These are phyloP conservation scores for Geotrichum phurueaensis DNA, from an alignment of 1,139 yeast genomes.

Conservation along the genomic window DNA sequence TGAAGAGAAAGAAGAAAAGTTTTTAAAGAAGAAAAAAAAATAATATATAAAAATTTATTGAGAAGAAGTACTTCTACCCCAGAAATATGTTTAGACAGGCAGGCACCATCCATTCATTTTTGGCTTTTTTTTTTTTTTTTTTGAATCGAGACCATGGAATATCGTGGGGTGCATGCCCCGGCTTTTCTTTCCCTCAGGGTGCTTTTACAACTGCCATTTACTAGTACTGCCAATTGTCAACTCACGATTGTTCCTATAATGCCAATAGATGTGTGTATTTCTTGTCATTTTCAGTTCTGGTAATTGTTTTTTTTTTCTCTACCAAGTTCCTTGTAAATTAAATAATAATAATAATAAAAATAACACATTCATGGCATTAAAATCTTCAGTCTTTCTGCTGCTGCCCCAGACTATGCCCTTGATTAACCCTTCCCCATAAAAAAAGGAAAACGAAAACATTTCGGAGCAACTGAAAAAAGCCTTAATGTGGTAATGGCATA, in stretches of 20 bases:
- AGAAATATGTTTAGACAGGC: neutral
- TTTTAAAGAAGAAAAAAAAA: neutral
- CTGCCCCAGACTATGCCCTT: neutral
- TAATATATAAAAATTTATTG: neutral
- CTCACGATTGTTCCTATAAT: too few species aligned
- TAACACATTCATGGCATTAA: too few species aligned
- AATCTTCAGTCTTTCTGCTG: neutral
- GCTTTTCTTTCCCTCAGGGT: neutral
- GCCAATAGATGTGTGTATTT: too few species aligned
- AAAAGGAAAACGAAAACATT: neutral
- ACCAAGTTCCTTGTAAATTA: too few species aligned
- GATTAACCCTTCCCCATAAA: neutral
- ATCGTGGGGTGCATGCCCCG: neutral
- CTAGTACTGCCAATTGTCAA: neutral
- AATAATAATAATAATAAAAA: too few species aligned
- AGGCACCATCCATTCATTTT: neutral
- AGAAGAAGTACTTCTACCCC: neutral
- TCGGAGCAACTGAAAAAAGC: neutral
- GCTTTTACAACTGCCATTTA: neutral
- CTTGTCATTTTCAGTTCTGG: too few species aligned
- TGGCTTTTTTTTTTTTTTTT: neutral
- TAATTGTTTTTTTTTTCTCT: too few species aligned
- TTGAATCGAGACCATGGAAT: neutral
- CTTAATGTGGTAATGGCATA: neutral
- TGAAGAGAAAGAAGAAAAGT: neutral